phyloP scores from a whole-genome alignment of 805 yeast genomes.

The Starmerella vaccinii region DNA sequence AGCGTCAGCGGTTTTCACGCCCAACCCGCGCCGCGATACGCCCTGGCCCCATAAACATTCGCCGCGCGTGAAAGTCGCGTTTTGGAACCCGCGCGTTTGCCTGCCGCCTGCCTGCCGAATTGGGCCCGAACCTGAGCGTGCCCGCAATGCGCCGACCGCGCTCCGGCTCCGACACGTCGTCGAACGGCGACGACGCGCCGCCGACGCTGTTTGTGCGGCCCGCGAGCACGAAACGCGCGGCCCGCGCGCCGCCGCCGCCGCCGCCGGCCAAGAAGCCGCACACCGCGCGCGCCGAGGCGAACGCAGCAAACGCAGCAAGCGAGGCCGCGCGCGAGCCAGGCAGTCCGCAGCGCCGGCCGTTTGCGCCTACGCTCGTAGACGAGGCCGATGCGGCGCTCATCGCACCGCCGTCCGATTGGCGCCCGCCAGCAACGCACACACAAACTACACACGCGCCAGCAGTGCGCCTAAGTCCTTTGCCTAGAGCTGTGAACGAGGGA shows the following conservation, averaged over 20 bases:
- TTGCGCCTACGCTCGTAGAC: not conserved
- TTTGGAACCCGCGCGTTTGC: not conserved
- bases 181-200: slow-evolving; percentile 1
- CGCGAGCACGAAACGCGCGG: not conserved
- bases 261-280: too few species aligned
- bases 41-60: not conserved
- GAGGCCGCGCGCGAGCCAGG: not conserved
- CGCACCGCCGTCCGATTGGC: not conserved
- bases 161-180: not conserved
- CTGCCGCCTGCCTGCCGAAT: not conserved
- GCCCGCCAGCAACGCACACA: too few species aligned
- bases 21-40: not conserved
- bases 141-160: not conserved
- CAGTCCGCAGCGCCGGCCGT: not conserved
- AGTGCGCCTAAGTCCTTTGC: too few species aligned
- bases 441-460: too few species aligned
- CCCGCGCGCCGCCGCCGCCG: not conserved
- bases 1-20: not conserved
- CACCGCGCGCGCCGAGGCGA: not conserved
- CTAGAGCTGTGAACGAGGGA: too few species aligned
- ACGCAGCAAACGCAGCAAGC: too few species aligned
- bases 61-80: not conserved
- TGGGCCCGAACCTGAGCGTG: not conserved
- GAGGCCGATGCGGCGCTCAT: not conserved
- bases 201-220: not conserved